phyloP scores from a whole-genome alignment of 257 asterid genomes.

The Rhazya stricta region DNA sequence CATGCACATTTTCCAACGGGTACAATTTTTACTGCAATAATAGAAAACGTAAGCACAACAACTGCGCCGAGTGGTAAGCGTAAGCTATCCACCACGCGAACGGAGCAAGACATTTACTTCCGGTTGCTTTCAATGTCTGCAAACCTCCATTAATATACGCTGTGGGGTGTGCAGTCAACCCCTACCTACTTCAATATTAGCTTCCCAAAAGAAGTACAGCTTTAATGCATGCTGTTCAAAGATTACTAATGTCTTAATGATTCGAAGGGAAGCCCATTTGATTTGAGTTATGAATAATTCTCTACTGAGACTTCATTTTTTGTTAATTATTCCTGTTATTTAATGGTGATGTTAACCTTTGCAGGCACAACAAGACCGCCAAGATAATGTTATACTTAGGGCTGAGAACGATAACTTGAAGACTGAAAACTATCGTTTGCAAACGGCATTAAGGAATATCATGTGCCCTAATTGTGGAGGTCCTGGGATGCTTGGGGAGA shows the following conservation, averaged over 20 bases:
- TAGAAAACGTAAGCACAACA: conserved; percentile 31
- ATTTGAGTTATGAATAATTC: not conserved
- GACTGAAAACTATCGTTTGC: conserved; percentile 73
- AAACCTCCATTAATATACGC: conserved; percentile 42
- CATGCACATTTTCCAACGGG: conserved; percentile 25
- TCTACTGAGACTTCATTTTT: not conserved
- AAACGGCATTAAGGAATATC: conserved; percentile 65
- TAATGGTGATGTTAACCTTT: not conserved
- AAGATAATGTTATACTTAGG: conserved; percentile 64
- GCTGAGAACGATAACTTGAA: conserved; percentile 78
- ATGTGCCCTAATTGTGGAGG: conserved; percentile 94
- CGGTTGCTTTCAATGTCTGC: conserved; percentile 55
- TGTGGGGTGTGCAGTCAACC: conserved; percentile 63
- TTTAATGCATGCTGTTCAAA: conserved; percentile 47
- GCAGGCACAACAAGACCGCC: conserved; percentile 93
- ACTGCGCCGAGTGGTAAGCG: conserved; percentile 8
- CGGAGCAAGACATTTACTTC: conserved; percentile 40
- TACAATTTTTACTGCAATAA: conserved; percentile 25
- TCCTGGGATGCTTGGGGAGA: conserved; percentile 81
- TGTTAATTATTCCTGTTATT: not conserved
- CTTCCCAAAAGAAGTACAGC: conserved; percentile 33
- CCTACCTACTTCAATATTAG: conserved; percentile 33
- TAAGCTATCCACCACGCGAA: conserved; percentile 13
- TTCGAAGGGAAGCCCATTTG: not conserved
- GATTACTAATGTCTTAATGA: conserved; percentile 16